These are phyloP conservation scores for Apiotrichum mycotoxinovorans DNA, from an alignment of 1,284 basidiomycete species.

Conservation along the genomic window DNA sequence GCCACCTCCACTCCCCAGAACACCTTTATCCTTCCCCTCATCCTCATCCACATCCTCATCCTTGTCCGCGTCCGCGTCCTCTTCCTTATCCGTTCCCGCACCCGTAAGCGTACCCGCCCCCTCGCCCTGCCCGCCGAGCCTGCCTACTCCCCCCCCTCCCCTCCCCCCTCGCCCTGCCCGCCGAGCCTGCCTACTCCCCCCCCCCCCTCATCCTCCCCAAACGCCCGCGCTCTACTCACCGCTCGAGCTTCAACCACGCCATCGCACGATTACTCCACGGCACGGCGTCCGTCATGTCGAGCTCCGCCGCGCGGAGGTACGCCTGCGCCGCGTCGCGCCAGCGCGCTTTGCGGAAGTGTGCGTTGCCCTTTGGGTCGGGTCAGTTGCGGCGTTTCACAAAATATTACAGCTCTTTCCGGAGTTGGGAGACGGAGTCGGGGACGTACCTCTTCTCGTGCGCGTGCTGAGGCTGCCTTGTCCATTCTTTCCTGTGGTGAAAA, in stretches of 20 bases:
- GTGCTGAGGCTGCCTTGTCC: conserved; percentile 1
- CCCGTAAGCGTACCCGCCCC: no score
- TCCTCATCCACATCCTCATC: no score
- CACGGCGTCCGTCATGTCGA: conserved; percentile 36
- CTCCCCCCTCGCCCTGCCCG: no score
- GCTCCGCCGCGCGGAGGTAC: conserved; percentile 38
- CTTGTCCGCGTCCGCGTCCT: no score
- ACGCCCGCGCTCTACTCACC: conserved; percentile 28
- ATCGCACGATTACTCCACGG: conserved; percentile 46
- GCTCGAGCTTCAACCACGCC: conserved; percentile 48
- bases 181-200: neutral
- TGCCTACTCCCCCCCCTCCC: neutral
- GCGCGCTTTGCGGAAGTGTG: conserved; percentile 45
- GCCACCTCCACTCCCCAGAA: no score
- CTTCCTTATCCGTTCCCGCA: no score
- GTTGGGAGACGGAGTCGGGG: conserved; percentile 24
- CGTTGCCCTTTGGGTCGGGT: conserved; percentile 38
- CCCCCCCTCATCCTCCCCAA: neutral
- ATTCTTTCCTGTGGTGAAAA: neutral
- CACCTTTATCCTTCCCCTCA: no score
- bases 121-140: no score
- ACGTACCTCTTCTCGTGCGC: conserved; percentile 17
- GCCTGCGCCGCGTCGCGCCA: conserved; percentile 43
- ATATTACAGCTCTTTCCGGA: no score
- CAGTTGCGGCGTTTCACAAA: no score